Evolutionary conservation across 371 early-diverging fungal species (phyloP), one percentile per base, ranked within the genome.

Genomic region (Mucor sp.): DNA sequence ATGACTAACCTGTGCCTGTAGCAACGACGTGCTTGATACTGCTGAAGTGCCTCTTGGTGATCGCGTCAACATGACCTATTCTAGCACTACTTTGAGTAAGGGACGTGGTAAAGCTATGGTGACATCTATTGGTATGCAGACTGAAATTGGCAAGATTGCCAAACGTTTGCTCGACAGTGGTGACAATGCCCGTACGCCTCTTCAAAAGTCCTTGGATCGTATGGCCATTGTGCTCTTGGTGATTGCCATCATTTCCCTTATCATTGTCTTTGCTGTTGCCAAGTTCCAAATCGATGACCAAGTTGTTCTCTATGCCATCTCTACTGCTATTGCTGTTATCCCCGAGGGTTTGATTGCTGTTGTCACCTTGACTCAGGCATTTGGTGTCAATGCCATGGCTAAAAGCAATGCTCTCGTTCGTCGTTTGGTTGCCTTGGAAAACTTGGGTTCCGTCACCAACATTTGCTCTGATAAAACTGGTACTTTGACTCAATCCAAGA

Each of bases 381-480:
- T 95, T 65, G 96, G 97, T 76, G 98, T 97, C 17, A 79, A 86
- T 28, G 77, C 92, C 19, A 94, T 99, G 95, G 95, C 96, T 28
- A 85, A 86, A 53, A 84, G 87, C 55, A 88, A 94, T 63, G 97
- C 78, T 8, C 62, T 97, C n/a, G 96, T 97, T 2, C 89, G 95
- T 61, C 93, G 95, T 63, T 82, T 97, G 14, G 91, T 90, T 6
- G 90, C 94, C 4, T 85, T 99, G 1, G 97, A 97, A 82, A 90
- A 92, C 8, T 78, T 97, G 12, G 97, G 97, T 21, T 90, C 93
- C 0, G 94, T 97, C 4, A 94, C 95, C 37, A 91, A 92, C 66
- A 91, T 99, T 66, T 96, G 97, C 77, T 95, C 96, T 2, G 97
- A 97, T 74, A 97, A 99, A 85, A 97, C 97, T 0, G 97, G 98